A percentile compares a stretch with the other conserved stretches of the same genome.
Evolutionary conservation across 805 yeast genomes (phyloP).

Genomic region (Scheffersomyces ergatensis): DNA sequence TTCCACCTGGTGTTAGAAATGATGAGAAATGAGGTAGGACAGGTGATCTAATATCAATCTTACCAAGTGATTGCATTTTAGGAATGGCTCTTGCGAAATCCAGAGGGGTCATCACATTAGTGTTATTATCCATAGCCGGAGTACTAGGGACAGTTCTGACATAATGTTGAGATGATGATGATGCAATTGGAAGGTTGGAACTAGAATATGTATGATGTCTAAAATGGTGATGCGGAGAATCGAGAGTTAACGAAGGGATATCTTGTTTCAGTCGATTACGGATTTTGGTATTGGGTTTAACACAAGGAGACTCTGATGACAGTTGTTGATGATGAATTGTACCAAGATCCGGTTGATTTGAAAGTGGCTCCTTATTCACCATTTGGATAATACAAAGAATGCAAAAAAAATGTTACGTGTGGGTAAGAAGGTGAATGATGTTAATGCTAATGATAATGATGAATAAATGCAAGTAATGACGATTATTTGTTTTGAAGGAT

Average conservation of each 20-base stretch:
- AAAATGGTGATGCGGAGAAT: neutral
- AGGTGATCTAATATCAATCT: slow-evolving; percentile 17
- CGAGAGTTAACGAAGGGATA: neutral
- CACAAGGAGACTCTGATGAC: too few relatives aligned
- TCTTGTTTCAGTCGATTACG: too few relatives aligned
- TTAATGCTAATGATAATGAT: too few relatives aligned
- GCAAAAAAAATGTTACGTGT: neutral
- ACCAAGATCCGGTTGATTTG: too few relatives aligned
- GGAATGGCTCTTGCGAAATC: slow-evolving; percentile 1
- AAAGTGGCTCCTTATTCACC: too few relatives aligned
- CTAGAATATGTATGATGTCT: neutral
- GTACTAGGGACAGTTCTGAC: neutral
- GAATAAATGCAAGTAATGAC: too few relatives aligned
- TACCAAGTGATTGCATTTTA: slow-evolving; percentile 15
- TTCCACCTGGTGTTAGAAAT: slow-evolving; percentile 3
- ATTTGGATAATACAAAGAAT: too few relatives aligned
- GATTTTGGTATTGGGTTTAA: too few relatives aligned
- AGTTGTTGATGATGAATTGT: too few relatives aligned
- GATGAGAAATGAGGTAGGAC: slow-evolving; percentile 7
- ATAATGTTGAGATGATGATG: neutral
- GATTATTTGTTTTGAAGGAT: too few relatives aligned
- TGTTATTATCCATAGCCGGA: neutral
- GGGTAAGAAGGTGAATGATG: neutral
- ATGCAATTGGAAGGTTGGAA: neutral
- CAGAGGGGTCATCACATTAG: too few relatives aligned